Base-by-base conservation (phyloP, 2,329 filamentous ascomycete genomes). In the Colletotrichum sp. region DNA sequence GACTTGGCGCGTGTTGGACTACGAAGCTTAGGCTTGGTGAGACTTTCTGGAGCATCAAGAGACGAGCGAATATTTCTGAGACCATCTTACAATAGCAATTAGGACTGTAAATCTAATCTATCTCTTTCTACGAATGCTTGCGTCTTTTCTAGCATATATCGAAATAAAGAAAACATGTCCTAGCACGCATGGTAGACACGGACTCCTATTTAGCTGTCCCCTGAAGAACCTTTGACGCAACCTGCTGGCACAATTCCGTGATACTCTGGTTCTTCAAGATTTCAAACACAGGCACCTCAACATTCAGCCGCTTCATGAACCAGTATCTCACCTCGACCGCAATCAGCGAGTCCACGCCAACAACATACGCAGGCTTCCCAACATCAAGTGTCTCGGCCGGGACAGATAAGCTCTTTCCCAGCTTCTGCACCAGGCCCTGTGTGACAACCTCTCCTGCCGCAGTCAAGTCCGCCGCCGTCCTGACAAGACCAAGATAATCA, bases 311-410 rank as follows among this genome's bases (percentile, higher is more conserved):
- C 30, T 63, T 69, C 55, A 63, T 63, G 32, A 73, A 64, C 66
- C 71, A 64, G 7, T 73, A 73, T n/a, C 71, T 28, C 28, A 44
- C 64, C 52, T 72, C 64, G 4, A 72, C 71, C 10, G 71, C 64
- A 36, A 69, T 72, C 30, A 72, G 13, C 5, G 71, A 72, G 8
- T 72, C 71, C 12, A 72, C 64, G 3, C 71, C 71, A n/a, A 69
- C 44, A 13, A 72, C 71, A n/a, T 55, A 69, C 2, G 71, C 70
- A 9, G 70, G 64, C 36, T 69, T 69, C 16, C 64, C 36, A 6
- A 69, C 71, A 16, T 72, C 71, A 9, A 72, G 64, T 3, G 30
- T 72, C 21, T 69, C 71, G 7, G 28, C 36, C 24, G 71, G 36
- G 1, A 73, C 71, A n/a, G 36, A 69, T 4, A 64, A 24, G 7